Evolutionary conservation across 1,284 basidiomycete species (phyloP), one percentile per base, ranked within the genome.

Genomic region (Cryptococcus sp.): DNA sequence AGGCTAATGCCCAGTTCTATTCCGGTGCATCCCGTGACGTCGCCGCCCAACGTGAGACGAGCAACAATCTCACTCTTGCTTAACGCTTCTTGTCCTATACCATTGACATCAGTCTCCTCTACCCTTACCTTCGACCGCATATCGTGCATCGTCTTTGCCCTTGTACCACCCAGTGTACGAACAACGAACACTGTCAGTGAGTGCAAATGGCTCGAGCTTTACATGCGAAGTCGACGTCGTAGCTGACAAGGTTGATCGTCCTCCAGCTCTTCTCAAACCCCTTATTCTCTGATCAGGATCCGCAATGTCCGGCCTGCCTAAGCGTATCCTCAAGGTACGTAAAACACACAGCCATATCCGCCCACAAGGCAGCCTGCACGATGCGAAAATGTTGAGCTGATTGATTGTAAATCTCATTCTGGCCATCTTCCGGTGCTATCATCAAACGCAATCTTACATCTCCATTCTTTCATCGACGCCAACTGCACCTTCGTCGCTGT

Each of bases 261-360:
- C 19, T 42, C n/a, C 42, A 45, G 19, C 42, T 16, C 19, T 15
- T 35, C n/a, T 51, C 50, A 40, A 10, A 11, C 13, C n/a, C 50
- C n/a, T 51, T 17, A 51, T 3, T 20, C 25, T 3, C 10, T 35
- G 13, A 35, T 35, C 10, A 35, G 3, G 5, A 35, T 25, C 44
- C n/a, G 64, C 52, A 42, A 69, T 69, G 67, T 64, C 65, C 3
- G 60, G 60, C 16, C 70, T 80, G 31, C 78, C 78, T 3, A 80
- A 80, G 68, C 77, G 78, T 60, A 80, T 80, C 55, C 72, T 80
- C 65, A 80, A 80, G 75, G 78, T 78, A 42, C 45, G 75, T 68
- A n/a, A n/a, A n/a, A n/a, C n/a, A n/a, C n/a, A n/a, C 44, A 5
- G 22, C 31, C 8, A 42, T 35, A 17, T 47, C 48, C 55, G 10